These are phyloP conservation scores for Stagonosporopsis chrysanthemi DNA, from an alignment of 2,329 filamentous ascomycete species.

Conservation along the genomic window DNA sequence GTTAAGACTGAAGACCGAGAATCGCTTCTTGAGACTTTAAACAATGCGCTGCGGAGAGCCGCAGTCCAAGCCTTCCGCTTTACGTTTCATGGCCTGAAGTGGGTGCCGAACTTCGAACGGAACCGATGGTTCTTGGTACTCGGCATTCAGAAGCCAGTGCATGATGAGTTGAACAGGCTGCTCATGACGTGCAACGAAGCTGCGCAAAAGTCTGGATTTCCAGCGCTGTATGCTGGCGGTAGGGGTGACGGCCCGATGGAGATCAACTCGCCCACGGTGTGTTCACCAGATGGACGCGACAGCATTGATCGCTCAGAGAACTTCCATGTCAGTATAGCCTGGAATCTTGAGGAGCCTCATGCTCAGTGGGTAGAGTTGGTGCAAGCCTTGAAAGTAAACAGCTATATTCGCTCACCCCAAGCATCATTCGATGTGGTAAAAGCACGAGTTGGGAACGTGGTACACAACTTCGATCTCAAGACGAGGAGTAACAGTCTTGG, in stretches of 20 bases:
- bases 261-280: constrained; percentile 18
- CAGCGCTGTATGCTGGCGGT: constrained; percentile 68
- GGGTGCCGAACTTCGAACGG: constrained; percentile 71
- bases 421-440: constrained; percentile 54
- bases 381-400: constrained; percentile 30
- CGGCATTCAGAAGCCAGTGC: constrained; percentile 56
- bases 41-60: constrained; percentile 51
- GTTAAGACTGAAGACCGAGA: constrained; percentile 77
- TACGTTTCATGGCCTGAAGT: constrained; percentile 60
- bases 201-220: constrained; percentile 68
- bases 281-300: constrained; percentile 11
- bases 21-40: constrained; percentile 67
- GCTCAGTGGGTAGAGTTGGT: constrained; percentile 36
- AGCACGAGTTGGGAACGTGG: constrained; percentile 56
- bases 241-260: constrained; percentile 42
- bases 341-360: constrained; percentile 60
- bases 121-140: constrained; percentile 87
- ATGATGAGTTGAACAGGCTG: constrained; percentile 58
- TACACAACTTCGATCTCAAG: constrained; percentile 43
- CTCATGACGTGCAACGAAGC: constrained; percentile 72
- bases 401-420: constrained; percentile 29
- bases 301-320: constrained; percentile 58
- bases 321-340: constrained; percentile 91
- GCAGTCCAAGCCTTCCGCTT: constrained; percentile 61
- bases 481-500: constrained; percentile 3